phyloP scores from a whole-genome alignment of 2,329 filamentous ascomycete species.

The Cadophora sp. region DNA sequence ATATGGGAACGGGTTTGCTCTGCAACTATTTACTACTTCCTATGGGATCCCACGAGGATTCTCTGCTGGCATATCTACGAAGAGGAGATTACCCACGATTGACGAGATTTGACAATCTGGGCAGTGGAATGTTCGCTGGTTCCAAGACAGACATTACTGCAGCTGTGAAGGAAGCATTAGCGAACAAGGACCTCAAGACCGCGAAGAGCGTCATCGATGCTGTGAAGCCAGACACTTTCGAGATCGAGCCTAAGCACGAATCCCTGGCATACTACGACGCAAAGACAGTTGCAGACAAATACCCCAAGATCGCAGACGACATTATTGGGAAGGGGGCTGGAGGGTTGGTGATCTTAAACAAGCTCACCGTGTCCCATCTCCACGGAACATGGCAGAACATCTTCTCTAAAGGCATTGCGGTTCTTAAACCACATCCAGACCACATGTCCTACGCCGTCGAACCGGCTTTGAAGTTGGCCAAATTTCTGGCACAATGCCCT shows the following conservation, averaged over 20 bases:
- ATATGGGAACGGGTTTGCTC: conserved; percentile 85
- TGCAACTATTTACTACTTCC: conserved; percentile 82
- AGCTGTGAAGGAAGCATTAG: conserved; percentile 66
- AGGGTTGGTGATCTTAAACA: conserved; percentile 71
- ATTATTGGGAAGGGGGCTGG: conserved; percentile 62
- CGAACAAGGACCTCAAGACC: conserved; percentile 59
- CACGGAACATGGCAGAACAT: conserved; percentile 84
- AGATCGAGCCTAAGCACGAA: conserved; percentile 67
- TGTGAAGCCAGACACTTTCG: conserved; percentile 65
- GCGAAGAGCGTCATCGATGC: conserved; percentile 70
- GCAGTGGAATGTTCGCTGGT: conserved; percentile 76
- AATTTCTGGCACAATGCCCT: conserved; percentile 78
- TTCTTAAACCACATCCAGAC: conserved; percentile 79
- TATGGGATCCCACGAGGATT: conserved; percentile 79
- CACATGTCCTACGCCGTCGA: conserved; percentile 77
- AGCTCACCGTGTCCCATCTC: conserved; percentile 83
- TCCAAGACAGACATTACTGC: conserved; percentile 67
- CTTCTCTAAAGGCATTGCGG: conserved; percentile 77
- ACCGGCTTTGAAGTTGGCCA: conserved; percentile 74
- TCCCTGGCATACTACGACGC: conserved; percentile 81
- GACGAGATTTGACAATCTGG: conserved; percentile 76
- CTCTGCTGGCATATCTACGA: conserved; percentile 74
- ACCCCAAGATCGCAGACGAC: conserved; percentile 69
- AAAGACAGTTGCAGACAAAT: conserved; percentile 67
- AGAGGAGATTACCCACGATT: conserved; percentile 76